phyloP scores from a whole-genome alignment of 257 asterid genomes.

The Coffea eugenioides region DNA sequence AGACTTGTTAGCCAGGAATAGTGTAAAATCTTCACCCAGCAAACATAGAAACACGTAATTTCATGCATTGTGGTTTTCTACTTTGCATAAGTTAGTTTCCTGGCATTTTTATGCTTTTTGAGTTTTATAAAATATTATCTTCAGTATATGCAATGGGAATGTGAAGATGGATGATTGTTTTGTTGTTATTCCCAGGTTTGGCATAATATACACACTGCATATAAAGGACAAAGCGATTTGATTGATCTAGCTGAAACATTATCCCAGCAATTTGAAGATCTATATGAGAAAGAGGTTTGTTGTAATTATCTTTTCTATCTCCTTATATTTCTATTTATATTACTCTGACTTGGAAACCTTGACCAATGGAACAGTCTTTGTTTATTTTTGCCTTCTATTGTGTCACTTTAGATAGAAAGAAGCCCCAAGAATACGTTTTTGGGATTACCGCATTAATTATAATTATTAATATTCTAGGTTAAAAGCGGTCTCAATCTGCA shows the following conservation, averaged over 20 bases:
- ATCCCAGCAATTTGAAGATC: slow-evolving; percentile 65
- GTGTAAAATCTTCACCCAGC: background rate
- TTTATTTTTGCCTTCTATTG: background rate
- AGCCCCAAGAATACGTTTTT: background rate
- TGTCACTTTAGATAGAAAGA: background rate
- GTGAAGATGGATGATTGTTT: slow-evolving; percentile 21
- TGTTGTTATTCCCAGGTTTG: slow-evolving; percentile 53
- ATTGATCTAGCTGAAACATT: slow-evolving; percentile 62
- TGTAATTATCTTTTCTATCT: slow-evolving; percentile 1
- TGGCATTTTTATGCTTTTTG: background rate
- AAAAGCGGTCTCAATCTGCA: too few relatives aligned
- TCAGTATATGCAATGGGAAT: slow-evolving; percentile 8
- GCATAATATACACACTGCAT: slow-evolving; percentile 68
- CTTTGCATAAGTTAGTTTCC: background rate
- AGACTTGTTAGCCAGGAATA: slow-evolving; percentile 6
- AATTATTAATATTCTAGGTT: background rate
- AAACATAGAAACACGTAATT: background rate
- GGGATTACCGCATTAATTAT: background rate
- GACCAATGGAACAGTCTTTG: background rate
- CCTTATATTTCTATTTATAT: background rate
- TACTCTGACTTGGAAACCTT: background rate
- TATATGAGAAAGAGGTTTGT: slow-evolving; percentile 75
- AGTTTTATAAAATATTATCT: background rate
- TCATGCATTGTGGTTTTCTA: background rate
- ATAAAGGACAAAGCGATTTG: slow-evolving; percentile 63